phyloP scores from a whole-genome alignment of 345 rosid genomes.

The Heritiera littoralis region DNA sequence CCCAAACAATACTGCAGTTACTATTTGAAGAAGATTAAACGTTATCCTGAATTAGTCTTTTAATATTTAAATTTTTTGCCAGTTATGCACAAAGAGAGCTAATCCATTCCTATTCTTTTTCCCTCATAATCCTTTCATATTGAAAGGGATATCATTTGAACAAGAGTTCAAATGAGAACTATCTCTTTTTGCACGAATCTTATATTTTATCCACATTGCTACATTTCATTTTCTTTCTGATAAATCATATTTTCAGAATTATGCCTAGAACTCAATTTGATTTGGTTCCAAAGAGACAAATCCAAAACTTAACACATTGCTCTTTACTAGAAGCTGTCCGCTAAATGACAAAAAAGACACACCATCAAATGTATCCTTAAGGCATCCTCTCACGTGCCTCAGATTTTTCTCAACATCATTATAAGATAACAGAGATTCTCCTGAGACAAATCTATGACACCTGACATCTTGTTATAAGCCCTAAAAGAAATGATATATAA shows the following conservation, averaged over 20 bases:
- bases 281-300: not conserved
- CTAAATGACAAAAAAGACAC: not conserved
- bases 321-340: not conserved
- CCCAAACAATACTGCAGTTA: not conserved
- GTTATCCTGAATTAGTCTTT: not conserved
- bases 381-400: not conserved
- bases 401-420: not conserved
- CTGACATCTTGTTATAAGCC: constrained; percentile 1
- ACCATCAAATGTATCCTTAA: constrained; percentile 3
- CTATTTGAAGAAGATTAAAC: not conserved
- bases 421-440: constrained; percentile 12
- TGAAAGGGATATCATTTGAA: not conserved
- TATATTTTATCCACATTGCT: not conserved
- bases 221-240: not conserved
- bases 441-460: not conserved
- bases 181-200: not conserved
- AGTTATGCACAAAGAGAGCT: not conserved
- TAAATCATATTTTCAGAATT: not conserved
- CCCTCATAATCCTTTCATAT: not conserved
- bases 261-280: not conserved
- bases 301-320: not conserved
- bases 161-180: not conserved
- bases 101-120: not conserved
- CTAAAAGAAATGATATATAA: not conserved
- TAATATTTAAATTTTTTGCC: not conserved